Evolutionary conservation across 2,329 filamentous ascomycete genomes (phyloP).

Genomic region (Westerdykella aurantiaca): DNA sequence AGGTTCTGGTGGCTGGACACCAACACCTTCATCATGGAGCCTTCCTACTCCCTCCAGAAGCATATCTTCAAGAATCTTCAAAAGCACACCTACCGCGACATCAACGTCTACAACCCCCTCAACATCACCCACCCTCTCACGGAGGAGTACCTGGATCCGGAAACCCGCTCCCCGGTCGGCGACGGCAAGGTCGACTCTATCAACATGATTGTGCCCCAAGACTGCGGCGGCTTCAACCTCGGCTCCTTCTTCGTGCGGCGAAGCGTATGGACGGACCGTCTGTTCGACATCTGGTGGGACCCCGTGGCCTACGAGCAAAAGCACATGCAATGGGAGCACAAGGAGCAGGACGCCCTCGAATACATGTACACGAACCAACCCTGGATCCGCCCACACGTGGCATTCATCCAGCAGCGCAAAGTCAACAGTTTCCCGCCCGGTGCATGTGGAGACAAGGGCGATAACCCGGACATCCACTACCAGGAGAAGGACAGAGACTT

Average conservation of each 20-base stretch:
- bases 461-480: conserved; percentile 78
- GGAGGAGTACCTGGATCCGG: conserved; percentile 67
- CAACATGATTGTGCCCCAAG: conserved; percentile 83
- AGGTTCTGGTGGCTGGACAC: conserved; percentile 99
- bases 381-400: conserved; percentile 84
- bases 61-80: conserved; percentile 82
- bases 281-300: conserved; percentile 98
- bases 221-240: conserved; percentile 93
- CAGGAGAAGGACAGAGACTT: conserved; percentile 81
- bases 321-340: conserved; percentile 99
- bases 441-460: conserved; percentile 73
- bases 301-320: conserved; percentile 96
- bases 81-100: conserved; percentile 79
- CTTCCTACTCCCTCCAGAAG: conserved; percentile 77
- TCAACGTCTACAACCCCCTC: conserved; percentile 91
- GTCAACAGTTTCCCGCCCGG: conserved; percentile 93
- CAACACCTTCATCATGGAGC: conserved; percentile 98
- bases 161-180: conserved; percentile 65
- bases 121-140: conserved; percentile 83
- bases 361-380: conserved; percentile 87
- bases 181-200: conserved; percentile 74
- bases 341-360: conserved; percentile 93
- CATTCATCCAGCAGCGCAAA: conserved; percentile 82
- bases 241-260: conserved; percentile 90
- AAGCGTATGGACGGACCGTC: conserved; percentile 79